Base-by-base conservation (phyloP, 257 asterid species). In the Fraxinus excelsior region DNA sequence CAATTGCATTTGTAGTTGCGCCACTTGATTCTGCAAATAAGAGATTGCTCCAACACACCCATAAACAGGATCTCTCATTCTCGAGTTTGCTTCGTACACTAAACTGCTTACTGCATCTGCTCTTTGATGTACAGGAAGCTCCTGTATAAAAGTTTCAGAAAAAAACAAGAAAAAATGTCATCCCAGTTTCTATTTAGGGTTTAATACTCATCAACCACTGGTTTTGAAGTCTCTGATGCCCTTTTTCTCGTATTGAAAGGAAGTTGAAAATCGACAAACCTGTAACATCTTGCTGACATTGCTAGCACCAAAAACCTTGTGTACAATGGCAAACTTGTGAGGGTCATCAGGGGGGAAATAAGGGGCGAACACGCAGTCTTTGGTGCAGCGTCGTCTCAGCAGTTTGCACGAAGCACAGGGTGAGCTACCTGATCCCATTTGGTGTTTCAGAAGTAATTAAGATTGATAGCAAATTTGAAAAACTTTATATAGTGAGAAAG, bases 341-440 rank as follows among this genome's bases (percentile, higher is more conserved):
- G 98, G 98, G 25, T 94, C 98, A 42, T 94, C 98, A 10, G 98
- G 93, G 44, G 98, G 97, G 67, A 92, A 94, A 73, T 94, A 90
- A 14, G 97, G 98, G 76, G 98, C 96, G 66, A 94, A 94, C 25
- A 89, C 70, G 81, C 98, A 94, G 87, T 92, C 98, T 64, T 88
- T 94, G n/a, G 97, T 88, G 70, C 97, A 90, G 5, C 98, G 96
- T 13, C 98, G 96, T 76, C 98, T 80, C 65, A 93, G 79, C 42
- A 93, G 76, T 77, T 93, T 93, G 92, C 98, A 91, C 65, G 98
- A 93, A 81, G 98, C 98, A 58, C 98, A 93, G 4, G 98, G 97
- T 13, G 97, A 91, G 77, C 81, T 88, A 76, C 98, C 97, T 72
- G 86, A 91, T 80, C 90, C 95, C 87, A 84, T 85, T 71, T 68